Conservation (phyloP, 2,329 filamentous ascomycete species). For the Aureobasidium zeae region DNA sequence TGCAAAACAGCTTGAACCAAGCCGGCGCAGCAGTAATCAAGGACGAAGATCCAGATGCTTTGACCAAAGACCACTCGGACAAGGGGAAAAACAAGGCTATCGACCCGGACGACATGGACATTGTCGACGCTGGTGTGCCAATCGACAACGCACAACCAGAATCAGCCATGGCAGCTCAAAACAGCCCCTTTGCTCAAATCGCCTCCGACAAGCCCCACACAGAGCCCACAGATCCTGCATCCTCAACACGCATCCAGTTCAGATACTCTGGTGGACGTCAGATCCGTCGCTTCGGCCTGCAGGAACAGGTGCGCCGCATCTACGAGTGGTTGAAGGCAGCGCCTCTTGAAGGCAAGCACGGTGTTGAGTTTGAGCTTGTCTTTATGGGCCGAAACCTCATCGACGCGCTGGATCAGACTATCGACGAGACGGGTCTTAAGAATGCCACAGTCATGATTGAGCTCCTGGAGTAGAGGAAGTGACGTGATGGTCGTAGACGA, state of each 20-base stretch:
- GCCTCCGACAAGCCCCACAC: slow-evolving; percentile 61
- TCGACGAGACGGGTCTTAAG: slow-evolving; percentile 76
- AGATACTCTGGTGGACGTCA: slow-evolving; percentile 74
- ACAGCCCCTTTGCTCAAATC: slow-evolving; percentile 58
- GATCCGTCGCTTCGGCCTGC: slow-evolving; percentile 71
- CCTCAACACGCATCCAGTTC: slow-evolving; percentile 85
- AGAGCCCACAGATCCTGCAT: slow-evolving; percentile 65
- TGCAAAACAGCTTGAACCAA: slow-evolving; percentile 68
- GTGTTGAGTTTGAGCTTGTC: slow-evolving; percentile 77
- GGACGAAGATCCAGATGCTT: slow-evolving; percentile 72
- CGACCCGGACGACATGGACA: slow-evolving; percentile 24
- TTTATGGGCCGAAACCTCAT: slow-evolving; percentile 81
- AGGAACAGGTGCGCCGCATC: slow-evolving; percentile 69
- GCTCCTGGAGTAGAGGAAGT: slow-evolving; percentile 39
- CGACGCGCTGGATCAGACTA: slow-evolving; percentile 57
- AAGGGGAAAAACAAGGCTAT: slow-evolving; percentile 48
- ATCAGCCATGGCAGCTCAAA: slow-evolving; percentile 23
- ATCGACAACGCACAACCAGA: slow-evolving; percentile 22
- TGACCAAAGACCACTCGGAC: slow-evolving; percentile 56
- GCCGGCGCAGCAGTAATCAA: slow-evolving; percentile 39
- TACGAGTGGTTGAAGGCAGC: slow-evolving; percentile 96
- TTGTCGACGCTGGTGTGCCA: slow-evolving; percentile 21
- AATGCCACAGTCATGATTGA: slow-evolving; percentile 95
- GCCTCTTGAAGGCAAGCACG: slow-evolving; percentile 69
- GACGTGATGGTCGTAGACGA: neutral